Percentiles rank a stretch among this genome's conserved stretches.
phyloP scores from a whole-genome alignment of 306 rosid genomes.

The Acacia confusa region DNA sequence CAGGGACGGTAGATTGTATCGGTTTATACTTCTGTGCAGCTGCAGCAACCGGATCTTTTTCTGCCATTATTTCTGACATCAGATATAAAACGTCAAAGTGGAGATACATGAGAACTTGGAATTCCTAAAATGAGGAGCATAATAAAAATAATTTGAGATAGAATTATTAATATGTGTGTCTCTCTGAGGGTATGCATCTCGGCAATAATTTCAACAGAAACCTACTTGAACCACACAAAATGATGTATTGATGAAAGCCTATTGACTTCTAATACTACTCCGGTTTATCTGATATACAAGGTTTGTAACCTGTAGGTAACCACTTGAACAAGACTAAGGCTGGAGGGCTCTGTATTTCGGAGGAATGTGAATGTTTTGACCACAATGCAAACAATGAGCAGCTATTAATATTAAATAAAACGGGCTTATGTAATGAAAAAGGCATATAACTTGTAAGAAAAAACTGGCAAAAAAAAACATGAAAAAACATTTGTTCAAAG shows the following conservation, averaged over 20 bases:
- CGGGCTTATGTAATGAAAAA: neutral
- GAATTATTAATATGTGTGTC: neutral
- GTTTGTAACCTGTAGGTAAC: neutral
- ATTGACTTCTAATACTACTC: neutral
- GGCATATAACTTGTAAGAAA: neutral
- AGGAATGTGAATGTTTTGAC: slow-evolving; percentile 17
- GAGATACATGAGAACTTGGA: slow-evolving; percentile 23
- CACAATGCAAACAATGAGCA: slow-evolving; percentile 16
- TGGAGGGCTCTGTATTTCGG: slow-evolving; percentile 10
- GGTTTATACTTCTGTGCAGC: slow-evolving; percentile 93
- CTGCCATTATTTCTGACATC: slow-evolving; percentile 66
- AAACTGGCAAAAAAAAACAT: neutral
- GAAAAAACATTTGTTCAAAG: neutral
- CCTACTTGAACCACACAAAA: slow-evolving; percentile 15
- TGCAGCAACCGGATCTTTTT: slow-evolving; percentile 87
- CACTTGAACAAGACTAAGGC: neutral
- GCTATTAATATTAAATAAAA: neutral
- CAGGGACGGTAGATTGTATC: slow-evolving; percentile 97
- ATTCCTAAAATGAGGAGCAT: slow-evolving; percentile 8
- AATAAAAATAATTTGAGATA: slow-evolving; percentile 7
- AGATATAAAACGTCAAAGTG: slow-evolving; percentile 35
- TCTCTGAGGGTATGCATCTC: neutral
- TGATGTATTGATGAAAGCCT: slow-evolving; percentile 16
- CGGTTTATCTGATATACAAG: slow-evolving; percentile 8
- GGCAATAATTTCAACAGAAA: slow-evolving; percentile 9